phyloP scores from a whole-genome alignment of 805 yeast species.

The Kuraishia cidri region DNA sequence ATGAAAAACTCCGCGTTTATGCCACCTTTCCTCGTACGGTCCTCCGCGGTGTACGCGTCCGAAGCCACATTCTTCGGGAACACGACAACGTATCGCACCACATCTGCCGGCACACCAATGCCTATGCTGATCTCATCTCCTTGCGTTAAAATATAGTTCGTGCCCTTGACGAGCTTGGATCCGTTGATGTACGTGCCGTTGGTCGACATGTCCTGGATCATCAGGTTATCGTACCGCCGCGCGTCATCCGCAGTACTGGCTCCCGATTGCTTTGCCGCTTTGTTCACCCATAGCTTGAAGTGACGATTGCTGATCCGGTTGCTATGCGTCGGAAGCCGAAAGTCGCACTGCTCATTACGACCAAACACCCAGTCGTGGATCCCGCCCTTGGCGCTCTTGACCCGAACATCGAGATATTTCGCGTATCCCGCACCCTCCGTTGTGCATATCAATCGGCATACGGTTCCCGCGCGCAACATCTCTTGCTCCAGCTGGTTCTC shows the following conservation, averaged over 20 bases:
- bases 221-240: constrained; percentile 17
- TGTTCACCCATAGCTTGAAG: constrained; percentile 56
- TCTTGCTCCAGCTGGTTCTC: constrained; percentile 14
- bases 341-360: constrained; percentile 57
- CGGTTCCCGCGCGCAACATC: constrained; percentile 17
- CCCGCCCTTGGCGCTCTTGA: constrained; percentile 6
- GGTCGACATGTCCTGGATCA: constrained; percentile 74
- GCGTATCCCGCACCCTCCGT: constrained; percentile 8
- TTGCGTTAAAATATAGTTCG: constrained; percentile 74
- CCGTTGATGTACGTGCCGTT: constrained; percentile 90
- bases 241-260: constrained; percentile 10
- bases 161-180: constrained; percentile 60
- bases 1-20: constrained; percentile 50
- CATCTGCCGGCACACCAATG: constrained; percentile 70
- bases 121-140: constrained; percentile 95
- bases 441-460: constrained; percentile 25
- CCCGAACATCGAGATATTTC: constrained; percentile 20
- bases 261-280: constrained; percentile 23
- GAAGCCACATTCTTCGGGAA: constrained; percentile 26
- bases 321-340: constrained; percentile 46
- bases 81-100: constrained; percentile 40
- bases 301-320: constrained; percentile 71
- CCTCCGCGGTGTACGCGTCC: constrained; percentile 22
- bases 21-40: constrained; percentile 11
- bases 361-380: constrained; percentile 46